Conservation (phyloP, 306 rosid genomes). For the Cucurbita moschata region DNA sequence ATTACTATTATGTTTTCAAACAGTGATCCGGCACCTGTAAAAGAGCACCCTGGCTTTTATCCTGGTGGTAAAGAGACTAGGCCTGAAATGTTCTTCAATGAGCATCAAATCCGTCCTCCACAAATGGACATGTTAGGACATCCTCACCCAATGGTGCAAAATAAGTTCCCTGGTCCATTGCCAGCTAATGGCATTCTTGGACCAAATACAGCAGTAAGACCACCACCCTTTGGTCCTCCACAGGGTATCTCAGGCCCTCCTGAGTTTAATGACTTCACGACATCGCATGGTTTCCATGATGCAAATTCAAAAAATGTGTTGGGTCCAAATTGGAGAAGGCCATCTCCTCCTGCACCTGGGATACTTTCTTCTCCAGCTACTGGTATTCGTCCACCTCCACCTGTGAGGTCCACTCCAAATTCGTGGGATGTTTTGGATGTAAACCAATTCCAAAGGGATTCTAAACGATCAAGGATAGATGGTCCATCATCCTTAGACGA, state of each 20-base stretch:
- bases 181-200: conserved; percentile 42
- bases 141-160: conserved; percentile 47
- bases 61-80: conserved; percentile 57
- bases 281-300: conserved; percentile 48
- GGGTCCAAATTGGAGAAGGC: conserved; percentile 75
- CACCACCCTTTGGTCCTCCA: conserved; percentile 60
- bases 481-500: conserved; percentile 43
- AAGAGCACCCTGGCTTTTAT: conserved; percentile 42
- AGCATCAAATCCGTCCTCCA: conserved; percentile 43
- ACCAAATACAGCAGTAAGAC: conserved; percentile 46
- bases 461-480: conserved; percentile 67
- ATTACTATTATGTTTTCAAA: conserved; percentile 79
- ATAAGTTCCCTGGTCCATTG: conserved; percentile 49
- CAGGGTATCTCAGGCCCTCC: conserved; percentile 51
- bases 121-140: conserved; percentile 54
- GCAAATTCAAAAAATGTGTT: conserved; percentile 46
- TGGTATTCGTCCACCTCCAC: conserved; percentile 39
- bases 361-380: conserved; percentile 56
- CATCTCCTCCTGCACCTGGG: conserved; percentile 70
- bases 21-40: conserved; percentile 59
- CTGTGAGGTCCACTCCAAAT: conserved; percentile 43
- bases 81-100: conserved; percentile 46
- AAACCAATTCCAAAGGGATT: conserved; percentile 62
- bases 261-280: conserved; percentile 44
- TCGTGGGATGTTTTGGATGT: conserved; percentile 75